Evolutionary conservation across 2,329 filamentous ascomycete genomes (phyloP).

Genomic region (Bipolaris victoriae): DNA sequence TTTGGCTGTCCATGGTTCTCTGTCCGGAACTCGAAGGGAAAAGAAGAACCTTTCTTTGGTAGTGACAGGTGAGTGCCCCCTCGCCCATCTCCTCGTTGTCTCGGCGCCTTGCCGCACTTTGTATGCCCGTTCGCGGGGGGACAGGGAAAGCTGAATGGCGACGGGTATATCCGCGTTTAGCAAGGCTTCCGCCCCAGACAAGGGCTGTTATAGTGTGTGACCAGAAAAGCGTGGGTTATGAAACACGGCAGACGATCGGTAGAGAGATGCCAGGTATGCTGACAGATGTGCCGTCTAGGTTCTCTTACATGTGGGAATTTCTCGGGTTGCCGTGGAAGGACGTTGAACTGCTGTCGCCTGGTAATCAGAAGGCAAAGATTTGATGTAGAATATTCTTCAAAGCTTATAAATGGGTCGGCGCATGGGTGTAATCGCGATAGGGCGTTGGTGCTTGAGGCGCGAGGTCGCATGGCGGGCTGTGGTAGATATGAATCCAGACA

Average conservation of each 20-base stretch:
- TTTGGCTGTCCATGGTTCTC: conserved; percentile 81
- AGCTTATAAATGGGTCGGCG: conserved; percentile 3
- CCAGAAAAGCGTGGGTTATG: conserved; percentile 22
- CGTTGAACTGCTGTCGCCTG: conserved; percentile 53
- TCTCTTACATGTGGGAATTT: conserved; percentile 71
- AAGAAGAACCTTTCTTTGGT: conserved; percentile 74
- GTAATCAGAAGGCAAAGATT: conserved; percentile 37
- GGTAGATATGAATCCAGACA: not conserved
- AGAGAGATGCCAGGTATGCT: conserved; percentile 15
- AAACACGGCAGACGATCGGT: conserved; percentile 17
- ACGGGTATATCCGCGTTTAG: conserved; percentile 10
- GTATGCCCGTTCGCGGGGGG: not conserved
- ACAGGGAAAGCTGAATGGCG: conserved; percentile 1
- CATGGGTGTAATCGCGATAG: not conserved
- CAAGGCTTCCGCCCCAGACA: conserved; percentile 17
- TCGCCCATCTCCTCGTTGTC: not conserved
- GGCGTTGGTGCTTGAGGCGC: conserved; percentile 2
- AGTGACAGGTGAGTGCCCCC: conserved; percentile 65
- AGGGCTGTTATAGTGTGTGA: conserved; percentile 6
- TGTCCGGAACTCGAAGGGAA: conserved; percentile 64
- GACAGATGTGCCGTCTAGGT: conserved; percentile 52
- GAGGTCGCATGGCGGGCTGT: not conserved
- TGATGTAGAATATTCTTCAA: conserved; percentile 19
- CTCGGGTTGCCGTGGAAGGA: conserved; percentile 66
- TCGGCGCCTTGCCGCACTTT: conserved; percentile 1